phyloP scores from a whole-genome alignment of 768 basidiomycete species.

The Sarcodon sp. region DNA sequence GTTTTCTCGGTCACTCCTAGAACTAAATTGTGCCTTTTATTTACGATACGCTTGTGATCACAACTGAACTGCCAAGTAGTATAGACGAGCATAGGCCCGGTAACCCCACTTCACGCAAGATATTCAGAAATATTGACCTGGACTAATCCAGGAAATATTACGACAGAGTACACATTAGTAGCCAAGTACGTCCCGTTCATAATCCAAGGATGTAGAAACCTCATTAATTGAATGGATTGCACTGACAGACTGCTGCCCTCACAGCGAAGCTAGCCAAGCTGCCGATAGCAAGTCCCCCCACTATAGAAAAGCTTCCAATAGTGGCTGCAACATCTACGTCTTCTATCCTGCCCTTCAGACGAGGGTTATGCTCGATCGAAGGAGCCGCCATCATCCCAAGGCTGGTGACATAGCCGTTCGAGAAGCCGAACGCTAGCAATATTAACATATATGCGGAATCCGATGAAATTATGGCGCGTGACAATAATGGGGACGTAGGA shows the following conservation, averaged over 20 bases:
- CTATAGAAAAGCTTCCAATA: constrained; percentile 64
- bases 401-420: constrained; percentile 74
- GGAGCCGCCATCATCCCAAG: constrained; percentile 75
- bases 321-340: constrained; percentile 84
- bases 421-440: constrained; percentile 58
- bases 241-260: constrained; percentile 49
- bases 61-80: too few relatives aligned
- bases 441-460: constrained; percentile 68
- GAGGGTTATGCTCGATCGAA: constrained; percentile 68
- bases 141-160: not conserved
- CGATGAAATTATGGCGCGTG: constrained; percentile 52
- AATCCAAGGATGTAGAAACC: not conserved
- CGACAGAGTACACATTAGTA: not conserved
- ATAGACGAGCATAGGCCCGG: too few relatives aligned
- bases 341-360: constrained; percentile 50
- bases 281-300: constrained; percentile 63
- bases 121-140: not conserved
- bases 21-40: too few relatives aligned
- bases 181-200: not conserved
- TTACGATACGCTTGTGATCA: too few relatives aligned
- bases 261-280: constrained; percentile 78
- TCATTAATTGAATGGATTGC: constrained; percentile 48
- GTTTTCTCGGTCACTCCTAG: too few relatives aligned
- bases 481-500: constrained; percentile 11
- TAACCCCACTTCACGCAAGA: too few relatives aligned